phyloP scores from a whole-genome alignment of 192 early-diverging fungal genomes.

The Backusella mclennaniae region DNA sequence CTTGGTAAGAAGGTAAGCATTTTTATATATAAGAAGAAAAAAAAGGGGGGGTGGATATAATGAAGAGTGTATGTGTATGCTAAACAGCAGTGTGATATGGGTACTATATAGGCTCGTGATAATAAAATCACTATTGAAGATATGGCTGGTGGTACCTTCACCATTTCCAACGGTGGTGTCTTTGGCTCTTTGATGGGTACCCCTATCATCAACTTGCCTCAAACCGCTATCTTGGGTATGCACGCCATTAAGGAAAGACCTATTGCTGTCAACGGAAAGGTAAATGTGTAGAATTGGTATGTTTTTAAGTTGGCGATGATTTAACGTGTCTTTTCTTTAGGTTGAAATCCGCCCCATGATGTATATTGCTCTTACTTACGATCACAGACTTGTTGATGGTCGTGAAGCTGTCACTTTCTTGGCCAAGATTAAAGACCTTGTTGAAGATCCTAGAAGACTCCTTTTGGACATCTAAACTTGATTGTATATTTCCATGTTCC shows the following conservation, averaged over 20 bases:
- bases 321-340: conserved; percentile 25
- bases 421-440: conserved; percentile 92
- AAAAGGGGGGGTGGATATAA: neutral
- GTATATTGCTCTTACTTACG: conserved; percentile 98
- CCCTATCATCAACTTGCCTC: conserved; percentile 98
- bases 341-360: conserved; percentile 90
- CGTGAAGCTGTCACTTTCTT: conserved; percentile 99
- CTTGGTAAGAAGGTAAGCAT: conserved; percentile 71
- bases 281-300: neutral
- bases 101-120: conserved; percentile 73
- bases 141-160: conserved; percentile 97
- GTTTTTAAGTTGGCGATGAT: neutral
- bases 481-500: neutral
- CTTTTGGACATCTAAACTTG: conserved; percentile 79
- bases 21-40: neutral
- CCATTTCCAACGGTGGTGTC: conserved; percentile 98
- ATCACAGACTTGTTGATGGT: conserved; percentile 98
- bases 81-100: neutral
- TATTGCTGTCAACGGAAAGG: conserved; percentile 90
- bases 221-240: conserved; percentile 98
- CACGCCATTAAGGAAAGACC: conserved; percentile 97
- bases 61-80: neutral
- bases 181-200: conserved; percentile 98
- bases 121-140: conserved; percentile 98
- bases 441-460: conserved; percentile 94